phyloP scores from a whole-genome alignment of 2,329 filamentous ascomycete genomes.

The Stenocarpella maydis region DNA sequence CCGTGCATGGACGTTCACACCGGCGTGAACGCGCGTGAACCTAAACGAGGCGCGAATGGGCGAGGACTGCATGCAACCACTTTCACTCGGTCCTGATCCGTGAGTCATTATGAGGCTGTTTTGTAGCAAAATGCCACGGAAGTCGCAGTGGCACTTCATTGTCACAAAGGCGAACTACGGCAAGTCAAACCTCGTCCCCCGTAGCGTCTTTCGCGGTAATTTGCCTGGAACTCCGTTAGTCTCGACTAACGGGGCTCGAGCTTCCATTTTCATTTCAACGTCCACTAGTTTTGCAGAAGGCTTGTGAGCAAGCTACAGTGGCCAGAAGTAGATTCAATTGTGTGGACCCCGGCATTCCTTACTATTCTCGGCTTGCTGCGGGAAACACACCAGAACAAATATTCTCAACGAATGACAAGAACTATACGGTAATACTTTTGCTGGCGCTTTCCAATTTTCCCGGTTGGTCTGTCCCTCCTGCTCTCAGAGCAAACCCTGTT shows the following conservation, averaged over 20 bases:
- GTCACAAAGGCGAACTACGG: not conserved
- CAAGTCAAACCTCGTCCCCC: not conserved
- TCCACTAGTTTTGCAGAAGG: not conserved
- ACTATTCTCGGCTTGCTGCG: not conserved
- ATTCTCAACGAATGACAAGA: conserved; percentile 37
- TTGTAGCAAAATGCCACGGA: not conserved
- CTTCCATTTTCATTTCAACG: not conserved
- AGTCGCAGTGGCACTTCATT: not conserved
- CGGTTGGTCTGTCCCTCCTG: not conserved
- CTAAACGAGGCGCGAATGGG: not conserved
- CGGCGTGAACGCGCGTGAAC: conserved; percentile 29
- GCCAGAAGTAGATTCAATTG: conserved; percentile 28
- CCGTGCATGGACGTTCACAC: conserved; percentile 20
- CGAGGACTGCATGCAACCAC: conserved; percentile 9
- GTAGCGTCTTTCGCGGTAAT: not conserved
- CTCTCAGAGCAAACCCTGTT: not conserved
- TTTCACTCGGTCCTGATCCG: not conserved
- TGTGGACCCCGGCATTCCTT: conserved; percentile 6
- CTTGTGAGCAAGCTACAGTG: not conserved
- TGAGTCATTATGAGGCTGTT: conserved; percentile 25
- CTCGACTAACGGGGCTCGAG: not conserved
- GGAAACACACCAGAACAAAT: conserved; percentile 14
- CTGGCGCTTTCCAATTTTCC: conserved; percentile 25
- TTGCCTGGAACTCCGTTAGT: not conserved
- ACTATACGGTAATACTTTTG: conserved; percentile 37